Conservation (phyloP, 2,329 filamentous ascomycete species). For the Colletotrichum shisoi region DNA sequence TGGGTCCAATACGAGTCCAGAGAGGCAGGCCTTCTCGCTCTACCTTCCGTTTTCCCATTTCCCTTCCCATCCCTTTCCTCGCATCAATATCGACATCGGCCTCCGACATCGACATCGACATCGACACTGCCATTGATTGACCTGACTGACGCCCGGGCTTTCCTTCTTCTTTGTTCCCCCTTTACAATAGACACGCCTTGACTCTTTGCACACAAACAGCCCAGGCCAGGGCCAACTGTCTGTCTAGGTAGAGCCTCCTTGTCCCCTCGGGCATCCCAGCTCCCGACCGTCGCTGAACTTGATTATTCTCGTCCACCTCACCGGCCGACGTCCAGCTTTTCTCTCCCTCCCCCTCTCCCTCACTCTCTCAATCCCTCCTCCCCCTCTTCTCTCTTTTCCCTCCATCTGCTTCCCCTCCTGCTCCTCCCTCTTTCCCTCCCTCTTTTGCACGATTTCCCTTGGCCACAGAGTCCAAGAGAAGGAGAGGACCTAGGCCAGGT, state of each 20-base stretch:
- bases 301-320: not conserved
- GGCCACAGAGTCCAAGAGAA: not conserved
- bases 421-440: not conserved
- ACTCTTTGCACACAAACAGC: no score
- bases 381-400: constrained; percentile 3
- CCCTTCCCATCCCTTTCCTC: not conserved
- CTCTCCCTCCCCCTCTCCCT: not conserved
- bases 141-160: no score
- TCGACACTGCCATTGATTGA: no score
- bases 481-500: not conserved
- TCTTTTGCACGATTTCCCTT: constrained; percentile 1
- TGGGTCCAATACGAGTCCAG: not conserved
- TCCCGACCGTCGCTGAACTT: not conserved
- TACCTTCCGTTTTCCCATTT: not conserved
- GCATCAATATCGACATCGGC: not conserved
- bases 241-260: no score
- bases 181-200: no score
- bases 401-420: not conserved
- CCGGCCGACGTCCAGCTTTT: not conserved
- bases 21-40: no score
- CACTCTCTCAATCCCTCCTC: not conserved
- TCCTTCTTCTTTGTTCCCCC: no score
- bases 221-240: no score
- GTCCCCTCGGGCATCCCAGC: not conserved
- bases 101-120: no score